These are phyloP conservation scores for Francoa sonchifolia DNA, from an alignment of 441 rosid species.

Conservation along the genomic window DNA sequence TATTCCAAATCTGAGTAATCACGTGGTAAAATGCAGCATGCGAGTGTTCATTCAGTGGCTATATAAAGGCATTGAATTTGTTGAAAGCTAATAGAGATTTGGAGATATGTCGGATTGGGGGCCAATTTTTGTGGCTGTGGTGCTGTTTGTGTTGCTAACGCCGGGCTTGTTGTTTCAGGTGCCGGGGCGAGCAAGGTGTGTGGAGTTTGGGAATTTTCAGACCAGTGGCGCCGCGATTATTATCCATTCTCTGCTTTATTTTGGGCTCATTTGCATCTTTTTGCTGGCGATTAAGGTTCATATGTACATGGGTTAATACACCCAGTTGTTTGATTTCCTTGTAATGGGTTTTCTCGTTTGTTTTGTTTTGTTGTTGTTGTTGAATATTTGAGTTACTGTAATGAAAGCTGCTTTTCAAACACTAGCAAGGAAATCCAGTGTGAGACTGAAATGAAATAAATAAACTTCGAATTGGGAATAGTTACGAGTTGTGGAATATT, in stretches of 20 bases:
- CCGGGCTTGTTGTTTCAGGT: slow-evolving; percentile 60
- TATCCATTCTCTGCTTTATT: slow-evolving; percentile 50
- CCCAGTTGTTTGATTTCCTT: neutral
- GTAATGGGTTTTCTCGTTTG: neutral
- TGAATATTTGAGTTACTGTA: too few relatives aligned
- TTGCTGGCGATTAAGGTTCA: slow-evolving; percentile 50
- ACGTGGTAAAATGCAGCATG: too few relatives aligned
- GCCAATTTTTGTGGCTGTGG: slow-evolving; percentile 38
- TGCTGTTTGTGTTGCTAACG: slow-evolving; percentile 42
- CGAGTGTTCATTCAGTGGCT: too few relatives aligned
- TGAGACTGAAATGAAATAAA: too few relatives aligned
- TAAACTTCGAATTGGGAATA: too few relatives aligned
- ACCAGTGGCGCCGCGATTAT: slow-evolving; percentile 49
- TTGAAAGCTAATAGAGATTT: too few relatives aligned
- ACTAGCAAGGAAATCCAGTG: too few relatives aligned
- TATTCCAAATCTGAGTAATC: too few relatives aligned
- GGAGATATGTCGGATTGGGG: slow-evolving; percentile 47
- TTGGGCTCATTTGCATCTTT: slow-evolving; percentile 51
- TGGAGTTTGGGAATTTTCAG: slow-evolving; percentile 45
- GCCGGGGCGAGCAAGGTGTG: slow-evolving; percentile 41
- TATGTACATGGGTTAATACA: slow-evolving; percentile 26
- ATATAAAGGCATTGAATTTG: too few relatives aligned
- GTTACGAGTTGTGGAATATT: too few relatives aligned
- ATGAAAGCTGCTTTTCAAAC: too few relatives aligned
- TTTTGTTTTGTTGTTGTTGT: neutral